These are phyloP conservation scores for Annulohypoxylon bovei DNA, from an alignment of 495 filamentous ascomycete species.

Conservation along the genomic window DNA sequence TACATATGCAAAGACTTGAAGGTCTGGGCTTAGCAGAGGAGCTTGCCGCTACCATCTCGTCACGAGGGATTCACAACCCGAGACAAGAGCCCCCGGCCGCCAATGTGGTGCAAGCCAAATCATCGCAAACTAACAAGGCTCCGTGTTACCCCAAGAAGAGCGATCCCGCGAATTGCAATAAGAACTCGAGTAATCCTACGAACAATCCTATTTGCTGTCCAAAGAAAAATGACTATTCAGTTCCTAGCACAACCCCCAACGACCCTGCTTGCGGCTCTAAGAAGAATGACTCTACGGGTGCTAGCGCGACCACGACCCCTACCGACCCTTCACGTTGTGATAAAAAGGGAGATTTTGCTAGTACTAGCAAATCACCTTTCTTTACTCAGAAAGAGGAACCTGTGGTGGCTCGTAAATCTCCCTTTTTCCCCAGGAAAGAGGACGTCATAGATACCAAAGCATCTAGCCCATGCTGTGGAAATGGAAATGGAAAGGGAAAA, in stretches of 20 bases:
- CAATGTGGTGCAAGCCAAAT: neutral
- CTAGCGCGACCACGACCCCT: neutral
- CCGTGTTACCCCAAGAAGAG: neutral
- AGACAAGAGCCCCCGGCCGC: neutral
- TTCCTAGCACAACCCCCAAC: neutral
- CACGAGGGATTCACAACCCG: neutral
- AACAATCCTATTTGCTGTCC: too few relatives aligned
- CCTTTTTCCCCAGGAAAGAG: neutral
- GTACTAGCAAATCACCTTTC: too few relatives aligned
- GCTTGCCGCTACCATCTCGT: neutral
- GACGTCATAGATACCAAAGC: too few relatives aligned
- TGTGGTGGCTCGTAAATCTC: neutral
- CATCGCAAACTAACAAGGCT: neutral
- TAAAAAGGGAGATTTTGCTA: neutral
- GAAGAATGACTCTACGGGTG: neutral
- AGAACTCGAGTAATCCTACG: neutral
- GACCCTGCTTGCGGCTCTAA: neutral
- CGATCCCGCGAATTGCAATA: neutral
- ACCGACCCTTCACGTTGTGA: neutral
- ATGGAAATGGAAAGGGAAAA: neutral
- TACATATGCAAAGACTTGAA: neutral
- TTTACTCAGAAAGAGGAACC: neutral
- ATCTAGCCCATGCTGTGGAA: too few relatives aligned
- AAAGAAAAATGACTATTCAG: neutral
- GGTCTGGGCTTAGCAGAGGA: neutral